Conservation (phyloP, 345 rosid genomes). For the Melastoma malabathricum region DNA sequence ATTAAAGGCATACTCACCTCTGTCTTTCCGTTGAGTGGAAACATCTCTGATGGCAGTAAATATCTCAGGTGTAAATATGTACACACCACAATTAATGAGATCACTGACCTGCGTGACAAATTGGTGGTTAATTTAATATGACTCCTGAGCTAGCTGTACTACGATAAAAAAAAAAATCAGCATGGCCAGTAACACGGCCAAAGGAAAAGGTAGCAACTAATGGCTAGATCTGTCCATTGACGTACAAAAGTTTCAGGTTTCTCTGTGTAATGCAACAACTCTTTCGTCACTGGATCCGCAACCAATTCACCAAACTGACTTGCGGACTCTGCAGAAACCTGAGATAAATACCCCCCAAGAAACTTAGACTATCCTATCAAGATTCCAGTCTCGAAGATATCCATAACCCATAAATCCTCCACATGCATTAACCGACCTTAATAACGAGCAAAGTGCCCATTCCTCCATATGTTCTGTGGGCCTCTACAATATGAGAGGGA, state of each 20-base stretch:
- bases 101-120: slow-evolving; percentile 65
- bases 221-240: slow-evolving; percentile 8
- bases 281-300: slow-evolving; percentile 81
- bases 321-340: slow-evolving; percentile 93
- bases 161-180: slow-evolving; percentile 7
- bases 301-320: slow-evolving; percentile 89
- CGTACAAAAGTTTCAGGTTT: slow-evolving; percentile 96
- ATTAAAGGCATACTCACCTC: slow-evolving; percentile 33
- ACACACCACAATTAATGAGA: slow-evolving; percentile 81
- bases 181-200: neutral
- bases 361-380: neutral
- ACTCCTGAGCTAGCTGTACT: neutral
- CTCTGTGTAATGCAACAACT: slow-evolving; percentile 86
- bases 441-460: slow-evolving; percentile 81
- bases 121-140: neutral
- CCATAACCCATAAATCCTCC: too few relatives aligned
- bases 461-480: slow-evolving; percentile 64
- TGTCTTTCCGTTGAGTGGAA: slow-evolving; percentile 49
- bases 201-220: neutral
- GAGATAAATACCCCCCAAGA: neutral
- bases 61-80: slow-evolving; percentile 67
- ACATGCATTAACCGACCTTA: slow-evolving; percentile 38
- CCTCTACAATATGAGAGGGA: slow-evolving; percentile 35
- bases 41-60: slow-evolving; percentile 62
- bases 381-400: neutral